phyloP scores from a whole-genome alignment of 257 asterid species.

The Gentiana straminea region DNA sequence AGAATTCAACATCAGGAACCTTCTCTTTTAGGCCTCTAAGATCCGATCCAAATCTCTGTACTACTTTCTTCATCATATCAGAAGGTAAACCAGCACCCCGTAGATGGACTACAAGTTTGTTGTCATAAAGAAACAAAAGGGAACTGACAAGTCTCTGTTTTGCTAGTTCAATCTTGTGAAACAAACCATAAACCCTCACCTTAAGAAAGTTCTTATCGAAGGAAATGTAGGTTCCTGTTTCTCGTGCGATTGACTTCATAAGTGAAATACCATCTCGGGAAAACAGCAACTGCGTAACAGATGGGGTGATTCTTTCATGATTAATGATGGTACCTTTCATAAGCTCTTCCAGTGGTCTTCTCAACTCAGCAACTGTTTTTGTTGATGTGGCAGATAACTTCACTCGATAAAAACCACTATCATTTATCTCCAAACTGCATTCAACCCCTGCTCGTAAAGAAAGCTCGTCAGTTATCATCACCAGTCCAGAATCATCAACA shows the following conservation, averaged over 20 bases:
- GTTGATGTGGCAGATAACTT: conserved; percentile 80
- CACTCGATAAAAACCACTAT: conserved; percentile 56
- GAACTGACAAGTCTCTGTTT: conserved; percentile 34
- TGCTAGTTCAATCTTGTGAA: conserved; percentile 37
- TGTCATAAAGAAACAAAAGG: conserved; percentile 51
- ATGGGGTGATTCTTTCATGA: conserved; percentile 49
- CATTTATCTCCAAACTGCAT: conserved; percentile 41
- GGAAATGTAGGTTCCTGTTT: conserved; percentile 47
- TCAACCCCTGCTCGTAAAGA: conserved; percentile 46
- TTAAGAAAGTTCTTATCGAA: conserved; percentile 53
- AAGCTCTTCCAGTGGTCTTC: conserved; percentile 57
- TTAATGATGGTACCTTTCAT: conserved; percentile 57
- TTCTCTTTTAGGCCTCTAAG: conserved; percentile 59
- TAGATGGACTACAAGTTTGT: conserved; percentile 66
- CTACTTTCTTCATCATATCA: conserved; percentile 90
- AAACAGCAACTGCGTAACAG: conserved; percentile 55
- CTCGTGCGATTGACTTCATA: conserved; percentile 46
- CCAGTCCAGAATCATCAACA: conserved; percentile 1
- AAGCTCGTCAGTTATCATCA: not conserved
- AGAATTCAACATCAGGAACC: conserved; percentile 58
- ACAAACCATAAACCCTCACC: conserved; percentile 56
- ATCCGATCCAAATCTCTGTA: conserved; percentile 67
- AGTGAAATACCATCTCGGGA: conserved; percentile 63
- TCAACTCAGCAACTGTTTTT: conserved; percentile 60
- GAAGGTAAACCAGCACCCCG: conserved; percentile 55